phyloP scores from a whole-genome alignment of 306 rosid species.

The Crotalaria pallida region DNA sequence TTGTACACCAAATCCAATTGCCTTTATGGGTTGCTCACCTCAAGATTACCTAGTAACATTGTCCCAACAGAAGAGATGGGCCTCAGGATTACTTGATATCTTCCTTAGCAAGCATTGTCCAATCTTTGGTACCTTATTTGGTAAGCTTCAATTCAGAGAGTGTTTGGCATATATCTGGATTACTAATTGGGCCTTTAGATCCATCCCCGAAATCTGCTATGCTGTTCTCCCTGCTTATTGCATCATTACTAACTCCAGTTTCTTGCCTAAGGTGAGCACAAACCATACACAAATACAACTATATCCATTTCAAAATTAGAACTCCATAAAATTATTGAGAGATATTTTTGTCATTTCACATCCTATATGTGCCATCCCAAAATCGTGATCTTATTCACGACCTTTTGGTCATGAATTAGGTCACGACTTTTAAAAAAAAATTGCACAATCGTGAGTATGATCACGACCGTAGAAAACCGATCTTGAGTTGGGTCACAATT shows the following conservation, averaged over 20 bases:
- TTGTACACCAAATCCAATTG: conserved; percentile 32
- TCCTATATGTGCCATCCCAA: too few relatives aligned
- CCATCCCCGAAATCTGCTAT: conserved; percentile 43
- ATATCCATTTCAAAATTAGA: not conserved
- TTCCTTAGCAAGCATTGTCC: conserved; percentile 46
- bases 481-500: too few relatives aligned
- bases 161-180: conserved; percentile 38
- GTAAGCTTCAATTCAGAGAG: conserved; percentile 51
- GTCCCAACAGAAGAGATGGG: conserved; percentile 62
- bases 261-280: conserved; percentile 55
- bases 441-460: too few relatives aligned
- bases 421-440: too few relatives aligned
- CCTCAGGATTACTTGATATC: conserved; percentile 40
- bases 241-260: conserved; percentile 46
- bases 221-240: conserved; percentile 47
- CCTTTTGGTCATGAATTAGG: too few relatives aligned
- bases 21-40: conserved; percentile 58
- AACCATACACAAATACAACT: not conserved
- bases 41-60: conserved; percentile 27
- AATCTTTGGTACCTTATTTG: conserved; percentile 35
- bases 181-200: conserved; percentile 27
- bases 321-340: too few relatives aligned
- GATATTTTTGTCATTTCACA: too few relatives aligned
- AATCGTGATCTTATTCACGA: too few relatives aligned
- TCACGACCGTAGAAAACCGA: too few relatives aligned